These are phyloP conservation scores for Magnaporthiopsis rhizophila DNA, from an alignment of 2,329 filamentous ascomycete genomes.

Conservation along the genomic window DNA sequence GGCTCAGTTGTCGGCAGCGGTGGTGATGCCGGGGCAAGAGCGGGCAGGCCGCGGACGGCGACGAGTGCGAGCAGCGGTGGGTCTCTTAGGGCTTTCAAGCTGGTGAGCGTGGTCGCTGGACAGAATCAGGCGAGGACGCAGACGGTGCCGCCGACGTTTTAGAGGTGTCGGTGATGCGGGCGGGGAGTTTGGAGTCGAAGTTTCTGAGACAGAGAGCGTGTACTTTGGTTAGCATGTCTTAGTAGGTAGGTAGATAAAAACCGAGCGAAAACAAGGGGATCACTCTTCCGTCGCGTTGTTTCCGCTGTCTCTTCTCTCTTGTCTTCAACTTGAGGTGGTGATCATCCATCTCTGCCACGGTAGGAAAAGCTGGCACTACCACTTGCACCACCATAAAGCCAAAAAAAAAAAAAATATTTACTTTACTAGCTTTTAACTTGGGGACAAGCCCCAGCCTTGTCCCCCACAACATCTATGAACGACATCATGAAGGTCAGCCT, in stretches of 20 bases:
- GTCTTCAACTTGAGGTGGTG: too few relatives aligned
- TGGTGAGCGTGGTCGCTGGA: not conserved
- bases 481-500: too few relatives aligned
- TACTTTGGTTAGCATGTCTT: not conserved
- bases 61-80: constrained; percentile 1
- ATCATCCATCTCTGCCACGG: too few relatives aligned
- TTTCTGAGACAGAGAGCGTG: too few relatives aligned
- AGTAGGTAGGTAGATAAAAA: not conserved
- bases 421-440: too few relatives aligned
- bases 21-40: not conserved
- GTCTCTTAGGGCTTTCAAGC: constrained; percentile 7
- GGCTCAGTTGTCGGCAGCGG: not conserved
- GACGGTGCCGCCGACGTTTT: constrained; percentile 6
- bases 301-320: not conserved
- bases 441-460: too few relatives aligned
- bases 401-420: too few relatives aligned
- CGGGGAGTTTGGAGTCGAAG: not conserved
- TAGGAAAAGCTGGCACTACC: too few relatives aligned
- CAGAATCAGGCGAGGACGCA: not conserved
- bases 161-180: not conserved
- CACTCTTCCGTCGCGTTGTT: not conserved
- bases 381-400: too few relatives aligned
- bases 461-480: too few relatives aligned
- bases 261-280: too few relatives aligned
- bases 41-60: constrained; percentile 2